These are phyloP conservation scores for Colletotrichum abscissum DNA, from an alignment of 2,329 filamentous ascomycete species.

Conservation along the genomic window DNA sequence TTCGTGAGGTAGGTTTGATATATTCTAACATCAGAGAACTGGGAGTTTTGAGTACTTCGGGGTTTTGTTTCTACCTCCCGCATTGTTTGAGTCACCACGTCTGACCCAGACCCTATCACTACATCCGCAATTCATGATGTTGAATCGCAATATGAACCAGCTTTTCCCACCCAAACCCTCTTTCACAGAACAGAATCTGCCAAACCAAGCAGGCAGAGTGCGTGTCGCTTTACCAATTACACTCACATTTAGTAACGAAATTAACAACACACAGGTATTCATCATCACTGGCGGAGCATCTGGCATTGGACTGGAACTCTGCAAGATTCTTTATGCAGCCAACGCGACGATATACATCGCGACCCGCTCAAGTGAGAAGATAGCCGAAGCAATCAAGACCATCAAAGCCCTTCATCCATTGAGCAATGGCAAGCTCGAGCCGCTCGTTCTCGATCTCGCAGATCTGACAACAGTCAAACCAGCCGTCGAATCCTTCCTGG, in stretches of 20 bases:
- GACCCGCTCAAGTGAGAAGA: background rate
- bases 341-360: background rate
- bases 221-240: background rate
- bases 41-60: no score
- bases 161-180: background rate
- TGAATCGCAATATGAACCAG: background rate
- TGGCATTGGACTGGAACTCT: background rate
- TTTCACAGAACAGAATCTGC: background rate
- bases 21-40: background rate
- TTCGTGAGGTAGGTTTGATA: accelerated
- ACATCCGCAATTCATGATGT: background rate
- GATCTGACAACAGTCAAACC: background rate
- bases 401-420: background rate
- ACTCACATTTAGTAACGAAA: background rate
- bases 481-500: background rate
- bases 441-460: background rate
- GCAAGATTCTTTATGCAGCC: background rate
- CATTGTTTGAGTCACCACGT: no score
- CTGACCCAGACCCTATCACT: accelerated
- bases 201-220: background rate
- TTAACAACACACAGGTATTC: background rate
- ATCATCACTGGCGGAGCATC: background rate
- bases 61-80: background rate
- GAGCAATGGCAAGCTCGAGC: background rate
- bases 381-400: background rate